Conservation (phyloP, 2,329 filamentous ascomycete genomes). For the Setomelanomma holmii region DNA sequence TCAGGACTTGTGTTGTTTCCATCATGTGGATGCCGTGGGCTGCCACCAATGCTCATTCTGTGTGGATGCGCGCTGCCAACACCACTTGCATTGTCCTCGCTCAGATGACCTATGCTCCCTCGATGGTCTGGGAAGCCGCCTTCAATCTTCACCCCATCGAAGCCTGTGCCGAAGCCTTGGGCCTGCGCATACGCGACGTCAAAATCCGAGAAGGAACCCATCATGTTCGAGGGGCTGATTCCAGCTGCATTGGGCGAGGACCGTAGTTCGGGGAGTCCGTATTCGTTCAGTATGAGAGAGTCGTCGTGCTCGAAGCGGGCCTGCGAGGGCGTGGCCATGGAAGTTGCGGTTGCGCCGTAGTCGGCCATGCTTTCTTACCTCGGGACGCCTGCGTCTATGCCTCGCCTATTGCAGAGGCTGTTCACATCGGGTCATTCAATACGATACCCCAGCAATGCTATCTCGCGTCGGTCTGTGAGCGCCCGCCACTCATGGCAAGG, state of each 20-base stretch:
- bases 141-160: constrained; percentile 31
- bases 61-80: constrained; percentile 36
- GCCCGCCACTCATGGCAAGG: constrained; percentile 9
- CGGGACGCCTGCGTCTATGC: constrained; percentile 28
- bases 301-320: constrained; percentile 42
- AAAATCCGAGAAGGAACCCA: constrained; percentile 42
- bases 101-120: constrained; percentile 39
- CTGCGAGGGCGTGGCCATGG: constrained; percentile 39
- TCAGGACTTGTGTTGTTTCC: constrained; percentile 47
- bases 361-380: constrained; percentile 29
- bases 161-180: constrained; percentile 28
- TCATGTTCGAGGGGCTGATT: constrained; percentile 36
- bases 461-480: background rate
- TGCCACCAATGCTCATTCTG: constrained; percentile 42
- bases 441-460: background rate
- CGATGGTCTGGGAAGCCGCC: constrained; percentile 34
- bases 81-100: constrained; percentile 42
- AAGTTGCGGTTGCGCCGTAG: constrained; percentile 33
- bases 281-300: constrained; percentile 44
- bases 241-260: constrained; percentile 29
- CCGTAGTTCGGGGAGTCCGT: constrained; percentile 41
- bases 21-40: constrained; percentile 37
- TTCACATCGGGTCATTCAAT: constrained; percentile 29
- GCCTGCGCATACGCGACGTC: constrained; percentile 37
- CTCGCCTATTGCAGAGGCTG: constrained; percentile 14